phyloP scores from a whole-genome alignment of 2,329 filamentous ascomycete species.

The Geosmithia flava region DNA sequence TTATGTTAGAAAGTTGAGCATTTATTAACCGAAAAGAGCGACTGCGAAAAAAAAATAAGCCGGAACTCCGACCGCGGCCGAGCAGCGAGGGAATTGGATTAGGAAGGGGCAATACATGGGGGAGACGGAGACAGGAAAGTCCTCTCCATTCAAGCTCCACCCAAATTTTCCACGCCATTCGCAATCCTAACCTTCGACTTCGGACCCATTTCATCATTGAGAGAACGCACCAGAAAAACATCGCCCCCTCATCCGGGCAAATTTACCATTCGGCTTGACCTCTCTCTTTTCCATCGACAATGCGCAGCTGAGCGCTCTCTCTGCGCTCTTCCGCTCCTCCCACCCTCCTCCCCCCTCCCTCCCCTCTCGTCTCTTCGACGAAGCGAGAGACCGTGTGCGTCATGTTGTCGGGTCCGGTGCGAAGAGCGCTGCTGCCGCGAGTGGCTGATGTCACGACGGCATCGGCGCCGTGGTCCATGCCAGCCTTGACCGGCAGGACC shows the following conservation, averaged over 20 bases:
- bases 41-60: background rate
- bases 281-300: background rate
- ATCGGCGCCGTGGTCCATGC: background rate
- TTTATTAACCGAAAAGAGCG: background rate
- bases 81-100: background rate
- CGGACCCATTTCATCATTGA: background rate
- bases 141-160: slow-evolving; percentile 1
- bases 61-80: background rate
- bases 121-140: background rate
- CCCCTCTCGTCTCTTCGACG: too few relatives aligned
- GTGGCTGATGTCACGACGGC: slow-evolving; percentile 17
- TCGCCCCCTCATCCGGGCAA: too few relatives aligned
- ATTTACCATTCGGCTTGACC: background rate
- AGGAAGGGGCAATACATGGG: background rate
- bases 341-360: too few relatives aligned
- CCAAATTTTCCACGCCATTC: slow-evolving; percentile 4
- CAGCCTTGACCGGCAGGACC: background rate
- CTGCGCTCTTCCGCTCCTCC: slow-evolving; percentile 5
- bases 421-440: slow-evolving; percentile 35
- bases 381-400: too few relatives aligned
- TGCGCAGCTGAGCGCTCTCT: slow-evolving; percentile 2
- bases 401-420: slow-evolving; percentile 32
- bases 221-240: background rate
- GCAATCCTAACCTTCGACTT: slow-evolving; percentile 7
- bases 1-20: background rate